Evolutionary conservation across 2,329 filamentous ascomycete species (phyloP).

Genomic region (Sphaerulina musiva): DNA sequence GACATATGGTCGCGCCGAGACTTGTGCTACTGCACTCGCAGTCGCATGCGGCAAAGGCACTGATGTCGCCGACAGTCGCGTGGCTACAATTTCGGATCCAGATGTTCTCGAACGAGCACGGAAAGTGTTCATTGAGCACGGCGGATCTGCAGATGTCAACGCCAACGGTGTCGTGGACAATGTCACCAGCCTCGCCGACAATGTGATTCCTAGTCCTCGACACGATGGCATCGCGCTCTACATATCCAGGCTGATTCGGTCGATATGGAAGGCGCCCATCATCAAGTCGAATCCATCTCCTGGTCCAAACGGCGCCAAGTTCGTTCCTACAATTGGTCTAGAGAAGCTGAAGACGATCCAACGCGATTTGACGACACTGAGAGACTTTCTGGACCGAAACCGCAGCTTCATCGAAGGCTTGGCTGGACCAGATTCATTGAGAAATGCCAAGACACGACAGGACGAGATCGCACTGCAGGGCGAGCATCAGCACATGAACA

Average conservation of each 20-base stretch:
- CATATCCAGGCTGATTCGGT: slow-evolving; percentile 77
- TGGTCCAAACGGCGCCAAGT: slow-evolving; percentile 52
- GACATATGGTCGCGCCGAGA: slow-evolving; percentile 81
- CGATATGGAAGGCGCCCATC: slow-evolving; percentile 77
- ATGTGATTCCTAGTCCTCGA: slow-evolving; percentile 77
- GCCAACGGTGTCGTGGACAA: slow-evolving; percentile 60
- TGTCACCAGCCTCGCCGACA: slow-evolving; percentile 64
- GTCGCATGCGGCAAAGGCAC: slow-evolving; percentile 92
- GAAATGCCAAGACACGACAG: slow-evolving; percentile 69
- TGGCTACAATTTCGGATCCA: slow-evolving; percentile 69
- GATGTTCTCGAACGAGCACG: slow-evolving; percentile 79
- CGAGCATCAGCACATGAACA: slow-evolving; percentile 86
- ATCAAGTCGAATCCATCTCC: slow-evolving; percentile 52
- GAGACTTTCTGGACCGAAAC: slow-evolving; percentile 80
- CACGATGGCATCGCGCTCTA: slow-evolving; percentile 86
- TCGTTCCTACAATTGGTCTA: slow-evolving; percentile 60
- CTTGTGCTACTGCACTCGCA: slow-evolving; percentile 80
- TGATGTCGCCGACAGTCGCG: slow-evolving; percentile 66
- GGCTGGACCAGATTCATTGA: slow-evolving; percentile 81
- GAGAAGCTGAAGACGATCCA: slow-evolving; percentile 70
- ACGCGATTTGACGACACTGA: slow-evolving; percentile 68
- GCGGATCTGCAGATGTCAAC: slow-evolving; percentile 76
- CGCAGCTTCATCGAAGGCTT: slow-evolving; percentile 87
- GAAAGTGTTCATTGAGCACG: slow-evolving; percentile 84
- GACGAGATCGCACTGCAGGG: slow-evolving; percentile 89